Percentiles rank a stretch among this genome's conserved stretches.
Evolutionary conservation across 805 yeast genomes (phyloP).

Genomic region (Saccharomycopsis fibuligera): DNA sequence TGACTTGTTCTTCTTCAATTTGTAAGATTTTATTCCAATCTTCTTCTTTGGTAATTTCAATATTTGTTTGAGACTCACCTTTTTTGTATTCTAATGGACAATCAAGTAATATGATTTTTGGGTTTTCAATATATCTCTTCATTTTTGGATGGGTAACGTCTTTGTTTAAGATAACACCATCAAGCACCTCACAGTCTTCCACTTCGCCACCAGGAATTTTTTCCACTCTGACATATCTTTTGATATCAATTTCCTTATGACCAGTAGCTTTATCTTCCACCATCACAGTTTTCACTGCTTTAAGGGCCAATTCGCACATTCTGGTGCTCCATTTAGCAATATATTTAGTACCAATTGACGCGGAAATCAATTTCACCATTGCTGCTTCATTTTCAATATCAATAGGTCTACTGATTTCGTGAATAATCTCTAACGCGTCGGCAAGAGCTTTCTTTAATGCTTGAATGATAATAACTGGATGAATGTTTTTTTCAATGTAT

Average conservation of each 20-base stretch:
- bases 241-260: constrained; percentile 81
- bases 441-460: constrained; percentile 86
- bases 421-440: constrained; percentile 86
- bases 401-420: constrained; percentile 75
- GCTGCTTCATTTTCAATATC: constrained; percentile 80
- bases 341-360: constrained; percentile 95
- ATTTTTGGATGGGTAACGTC: constrained; percentile 99
- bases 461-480: constrained; percentile 92
- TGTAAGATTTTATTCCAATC: constrained; percentile 95
- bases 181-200: constrained; percentile 78
- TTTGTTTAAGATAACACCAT: constrained; percentile 89
- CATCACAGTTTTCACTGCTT: constrained; percentile 80
- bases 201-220: constrained; percentile 98
- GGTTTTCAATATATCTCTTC: constrained; percentile 85
- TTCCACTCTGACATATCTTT: constrained; percentile 89
- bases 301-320: constrained; percentile 84
- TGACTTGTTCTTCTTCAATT: constrained; percentile 97
- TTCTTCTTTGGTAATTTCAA: constrained; percentile 91
- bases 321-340: constrained; percentile 83
- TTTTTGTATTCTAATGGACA: constrained; percentile 97
- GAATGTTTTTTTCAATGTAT: constrained; percentile 79
- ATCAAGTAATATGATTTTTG: constrained; percentile 82
- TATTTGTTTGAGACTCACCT: constrained; percentile 98
- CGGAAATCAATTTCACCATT: constrained; percentile 77
- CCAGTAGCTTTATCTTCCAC: constrained; percentile 39